These are phyloP conservation scores for Apiospora kogelbergensis DNA, from an alignment of 2,329 filamentous ascomycete species.

Conservation along the genomic window DNA sequence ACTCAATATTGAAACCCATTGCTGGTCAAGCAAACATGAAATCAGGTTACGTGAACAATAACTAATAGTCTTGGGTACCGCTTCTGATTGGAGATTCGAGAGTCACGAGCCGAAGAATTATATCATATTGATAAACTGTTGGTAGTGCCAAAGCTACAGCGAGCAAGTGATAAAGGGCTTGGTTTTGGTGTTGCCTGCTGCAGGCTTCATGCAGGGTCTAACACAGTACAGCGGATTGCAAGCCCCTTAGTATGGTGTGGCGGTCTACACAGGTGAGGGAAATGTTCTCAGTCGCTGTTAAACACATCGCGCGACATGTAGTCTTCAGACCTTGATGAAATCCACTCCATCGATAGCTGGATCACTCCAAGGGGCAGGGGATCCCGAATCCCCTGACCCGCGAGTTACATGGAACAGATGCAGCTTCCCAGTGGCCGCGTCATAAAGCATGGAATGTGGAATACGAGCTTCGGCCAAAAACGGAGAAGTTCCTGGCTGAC, in stretches of 20 bases:
- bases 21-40: background rate
- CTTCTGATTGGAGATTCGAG: no score
- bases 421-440: background rate
- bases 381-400: no score
- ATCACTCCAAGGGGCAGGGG: no score
- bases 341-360: no score
- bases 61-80: background rate
- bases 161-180: no score
- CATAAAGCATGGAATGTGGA: background rate
- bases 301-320: background rate
- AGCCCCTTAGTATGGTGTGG: background rate
- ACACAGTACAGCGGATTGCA: no score
- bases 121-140: background rate
- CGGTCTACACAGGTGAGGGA: background rate
- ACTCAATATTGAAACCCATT: background rate
- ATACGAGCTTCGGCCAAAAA: background rate
- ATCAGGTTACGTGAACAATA: background rate
- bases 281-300: background rate
- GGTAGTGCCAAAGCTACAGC: no score
- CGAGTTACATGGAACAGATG: background rate
- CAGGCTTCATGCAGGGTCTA: no score
- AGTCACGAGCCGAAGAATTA: background rate
- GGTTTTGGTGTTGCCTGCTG: no score
- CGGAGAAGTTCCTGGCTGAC: background rate
- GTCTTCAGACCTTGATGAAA: no score